Percentiles rank a stretch among this genome's conserved stretches.
phyloP scores from a whole-genome alignment of 495 filamentous ascomycete genomes.

The Penicillium longicatenatum region DNA sequence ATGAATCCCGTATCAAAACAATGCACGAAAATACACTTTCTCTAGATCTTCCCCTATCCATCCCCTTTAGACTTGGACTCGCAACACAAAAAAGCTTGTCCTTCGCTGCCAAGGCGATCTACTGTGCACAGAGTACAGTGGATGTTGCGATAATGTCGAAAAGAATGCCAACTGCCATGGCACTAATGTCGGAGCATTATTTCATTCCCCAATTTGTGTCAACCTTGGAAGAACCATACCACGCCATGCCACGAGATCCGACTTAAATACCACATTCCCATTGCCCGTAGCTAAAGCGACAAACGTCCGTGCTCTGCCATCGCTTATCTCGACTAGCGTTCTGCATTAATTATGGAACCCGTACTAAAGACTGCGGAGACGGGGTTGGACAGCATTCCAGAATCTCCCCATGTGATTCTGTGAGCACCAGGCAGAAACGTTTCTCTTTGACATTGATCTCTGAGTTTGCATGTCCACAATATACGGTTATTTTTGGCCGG shows the following conservation, averaged over 20 bases:
- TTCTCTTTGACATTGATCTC: background rate
- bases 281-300: background rate
- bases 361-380: no score
- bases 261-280: background rate
- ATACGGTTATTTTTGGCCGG: no score
- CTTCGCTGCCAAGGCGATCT: slow-evolving; percentile 9
- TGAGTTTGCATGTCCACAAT: background rate
- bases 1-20: background rate
- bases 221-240: slow-evolving; percentile 1
- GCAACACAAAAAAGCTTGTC: slow-evolving; percentile 12
- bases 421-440: background rate
- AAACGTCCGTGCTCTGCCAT: background rate
- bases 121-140: background rate
- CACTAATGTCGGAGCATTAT: background rate
- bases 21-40: background rate
- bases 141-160: slow-evolving; percentile 5
- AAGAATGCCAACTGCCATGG: slow-evolving; percentile 1
- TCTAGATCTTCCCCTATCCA: slow-evolving; percentile 6
- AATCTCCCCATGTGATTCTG: background rate
- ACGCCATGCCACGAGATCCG: background rate
- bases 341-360: background rate
- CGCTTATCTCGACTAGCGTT: background rate
- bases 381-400: no score
- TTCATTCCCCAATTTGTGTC: background rate
- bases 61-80: background rate